Evolutionary conservation across 2,329 filamentous ascomycete genomes (phyloP), one percentile per base, ranked within the genome.

Genomic region (Ceratocystis huliohia): DNA sequence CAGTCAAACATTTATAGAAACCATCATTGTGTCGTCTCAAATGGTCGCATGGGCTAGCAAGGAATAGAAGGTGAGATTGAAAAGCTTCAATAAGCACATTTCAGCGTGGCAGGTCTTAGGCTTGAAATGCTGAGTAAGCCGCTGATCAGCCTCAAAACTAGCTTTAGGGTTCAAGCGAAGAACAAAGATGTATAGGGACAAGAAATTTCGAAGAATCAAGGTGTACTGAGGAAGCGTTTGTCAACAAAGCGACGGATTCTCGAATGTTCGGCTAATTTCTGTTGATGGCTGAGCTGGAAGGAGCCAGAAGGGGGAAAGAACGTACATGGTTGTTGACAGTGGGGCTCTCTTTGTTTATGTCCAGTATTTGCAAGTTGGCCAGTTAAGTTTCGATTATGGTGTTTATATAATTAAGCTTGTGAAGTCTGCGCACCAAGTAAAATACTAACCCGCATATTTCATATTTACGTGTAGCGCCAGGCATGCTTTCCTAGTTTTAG

Each of bases 211-310:
- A 66, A 53, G 33, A 63, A 62, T 50, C 48, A 20, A 22, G n/a
- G 22, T 46, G 37, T 6, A 56, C 28, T 7, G 28, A 10, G 22
- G 22, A 53, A 53, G 57, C 28, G 15, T 44, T 13, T 6, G 44
- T 33, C 41, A 33, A 48, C 20, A 44, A 61, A 50, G 65, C 65
- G 57, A 63, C 17, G 28, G 56, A 66, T 66, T 66, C 64, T 59
- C 56, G 64, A 66, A 66, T 57, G 41, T 66, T 66, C 64, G 56
- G 56, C 46, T 30, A 57, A 57, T 15, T 57, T 57, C 30, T 57
- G 50, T 30, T 57, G 25, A 8, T 57, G 50, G 53, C 10, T 53
- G 15, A 33, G 13, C 17, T 57, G 56, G 56, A 37, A 37, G 56
- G 56, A 37, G 17, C 56, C 25, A 33, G 5, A 37, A 59, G 28